Evolutionary conservation across 2,329 filamentous ascomycete genomes (phyloP).

Genomic region (Curvularia sp.): DNA sequence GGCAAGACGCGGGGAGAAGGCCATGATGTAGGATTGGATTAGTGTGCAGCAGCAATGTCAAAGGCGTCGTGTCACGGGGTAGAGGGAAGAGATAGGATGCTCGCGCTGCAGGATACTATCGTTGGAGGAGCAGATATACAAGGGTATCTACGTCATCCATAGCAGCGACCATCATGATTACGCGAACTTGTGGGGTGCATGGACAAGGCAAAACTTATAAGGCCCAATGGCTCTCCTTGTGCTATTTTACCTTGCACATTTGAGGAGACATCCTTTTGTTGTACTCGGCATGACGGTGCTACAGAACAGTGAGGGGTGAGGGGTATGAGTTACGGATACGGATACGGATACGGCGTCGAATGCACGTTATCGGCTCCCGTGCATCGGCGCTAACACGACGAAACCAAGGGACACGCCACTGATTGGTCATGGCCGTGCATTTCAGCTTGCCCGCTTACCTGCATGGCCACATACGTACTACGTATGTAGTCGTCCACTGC

Average conservation of each 20-base stretch:
- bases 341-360: background rate
- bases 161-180: conserved; percentile 5
- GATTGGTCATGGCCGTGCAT: conserved; percentile 5
- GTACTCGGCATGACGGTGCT: background rate
- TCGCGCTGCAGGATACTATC: conserved; percentile 21
- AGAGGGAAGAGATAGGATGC: conserved; percentile 29
- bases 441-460: conserved; percentile 13
- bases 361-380: background rate
- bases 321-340: background rate
- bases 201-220: background rate
- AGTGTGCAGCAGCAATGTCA: conserved; percentile 22
- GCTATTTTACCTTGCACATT: background rate
- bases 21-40: conserved; percentile 28
- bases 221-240: background rate
- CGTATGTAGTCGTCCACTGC: background rate
- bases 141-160: conserved; percentile 20
- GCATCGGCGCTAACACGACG: conserved; percentile 1
- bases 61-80: conserved; percentile 19
- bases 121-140: conserved; percentile 20
- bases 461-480: conserved; percentile 9
- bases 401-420: conserved; percentile 5
- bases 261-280: background rate
- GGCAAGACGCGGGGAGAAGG: conserved; percentile 36
- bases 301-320: conserved; percentile 3
- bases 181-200: conserved; percentile 4